phyloP scores from a whole-genome alignment of 352 stramenopile species.

The Pythium vanterpoolii region DNA sequence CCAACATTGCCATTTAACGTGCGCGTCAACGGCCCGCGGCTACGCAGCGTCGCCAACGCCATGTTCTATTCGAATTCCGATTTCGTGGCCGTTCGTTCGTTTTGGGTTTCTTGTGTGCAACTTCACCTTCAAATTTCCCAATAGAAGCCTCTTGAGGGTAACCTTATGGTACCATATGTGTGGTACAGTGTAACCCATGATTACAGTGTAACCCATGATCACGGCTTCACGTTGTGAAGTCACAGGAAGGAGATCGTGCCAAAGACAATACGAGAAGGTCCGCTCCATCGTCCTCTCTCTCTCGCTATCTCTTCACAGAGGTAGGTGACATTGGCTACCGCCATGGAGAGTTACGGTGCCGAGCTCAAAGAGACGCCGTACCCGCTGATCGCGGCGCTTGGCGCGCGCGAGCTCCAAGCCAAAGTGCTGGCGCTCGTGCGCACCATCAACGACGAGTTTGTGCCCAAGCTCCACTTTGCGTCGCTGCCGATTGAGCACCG shows the following conservation, averaged over 20 bases:
- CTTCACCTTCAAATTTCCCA: conserved; percentile 9
- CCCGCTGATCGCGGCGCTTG: conserved; percentile 77
- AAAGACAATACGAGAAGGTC: neutral
- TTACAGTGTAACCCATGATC: conserved; percentile 1
- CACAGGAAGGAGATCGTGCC: neutral
- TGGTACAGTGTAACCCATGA: neutral
- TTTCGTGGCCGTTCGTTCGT: neutral
- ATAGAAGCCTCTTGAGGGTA: conserved; percentile 8
- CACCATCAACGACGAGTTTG: conserved; percentile 78
- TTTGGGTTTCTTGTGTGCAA: conserved; percentile 7
- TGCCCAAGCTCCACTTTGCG: conserved; percentile 74
- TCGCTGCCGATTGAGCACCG: conserved; percentile 70
- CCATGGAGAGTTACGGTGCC: conserved; percentile 81
- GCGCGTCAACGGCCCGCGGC: neutral
- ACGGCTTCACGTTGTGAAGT: neutral
- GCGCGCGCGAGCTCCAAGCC: conserved; percentile 67
- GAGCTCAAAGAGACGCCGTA: conserved; percentile 88
- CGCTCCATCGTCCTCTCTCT: neutral
- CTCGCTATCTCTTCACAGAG: neutral
- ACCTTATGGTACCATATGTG: neutral
- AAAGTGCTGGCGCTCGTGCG: conserved; percentile 68
- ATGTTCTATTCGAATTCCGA: neutral
- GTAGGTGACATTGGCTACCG: neutral
- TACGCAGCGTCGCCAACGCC: conserved; percentile 4
- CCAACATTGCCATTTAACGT: neutral